phyloP scores from a whole-genome alignment of 176 grass and related monocot genomes.

The Alloteropsis semialata region DNA sequence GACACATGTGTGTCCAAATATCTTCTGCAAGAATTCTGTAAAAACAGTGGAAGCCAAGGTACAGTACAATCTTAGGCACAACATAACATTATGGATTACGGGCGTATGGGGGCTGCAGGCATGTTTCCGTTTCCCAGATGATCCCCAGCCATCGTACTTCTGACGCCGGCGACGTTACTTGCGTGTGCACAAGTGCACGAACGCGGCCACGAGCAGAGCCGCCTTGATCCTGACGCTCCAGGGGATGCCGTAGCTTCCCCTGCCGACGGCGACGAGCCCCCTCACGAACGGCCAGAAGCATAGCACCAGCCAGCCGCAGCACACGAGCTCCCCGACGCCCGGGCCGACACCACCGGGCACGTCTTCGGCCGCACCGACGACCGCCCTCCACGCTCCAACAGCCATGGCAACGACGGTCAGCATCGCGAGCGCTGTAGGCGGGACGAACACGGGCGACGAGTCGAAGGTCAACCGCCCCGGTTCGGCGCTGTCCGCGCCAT shows the following conservation, averaged over 20 bases:
- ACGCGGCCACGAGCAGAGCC: conserved; percentile 12
- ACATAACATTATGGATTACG: too few relatives aligned
- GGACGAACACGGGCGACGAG: conserved; percentile 44
- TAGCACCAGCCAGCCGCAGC: conserved; percentile 36
- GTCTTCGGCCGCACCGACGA: not conserved
- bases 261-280: conserved; percentile 40
- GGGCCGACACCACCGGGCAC: not conserved
- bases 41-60: too few relatives aligned
- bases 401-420: not conserved
- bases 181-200: conserved; percentile 34
- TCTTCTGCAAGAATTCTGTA: too few relatives aligned
- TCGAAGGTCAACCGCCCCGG: conserved; percentile 54
- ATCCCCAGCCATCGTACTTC: too few relatives aligned
- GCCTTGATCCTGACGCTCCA: conserved; percentile 50
- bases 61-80: too few relatives aligned
- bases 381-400: not conserved
- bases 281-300: conserved; percentile 56
- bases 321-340: conserved; percentile 30
- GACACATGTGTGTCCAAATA: too few relatives aligned
- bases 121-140: too few relatives aligned
- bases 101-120: too few relatives aligned
- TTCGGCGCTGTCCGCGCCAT: not conserved
- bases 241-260: conserved; percentile 42
- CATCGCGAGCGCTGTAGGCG: conserved; percentile 16
- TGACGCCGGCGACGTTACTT: too few relatives aligned